Percentiles rank a stretch among this genome's conserved stretches.
Evolutionary conservation across 2,329 filamentous ascomycete species (phyloP).

Genomic region (Penicillium digitatum): DNA sequence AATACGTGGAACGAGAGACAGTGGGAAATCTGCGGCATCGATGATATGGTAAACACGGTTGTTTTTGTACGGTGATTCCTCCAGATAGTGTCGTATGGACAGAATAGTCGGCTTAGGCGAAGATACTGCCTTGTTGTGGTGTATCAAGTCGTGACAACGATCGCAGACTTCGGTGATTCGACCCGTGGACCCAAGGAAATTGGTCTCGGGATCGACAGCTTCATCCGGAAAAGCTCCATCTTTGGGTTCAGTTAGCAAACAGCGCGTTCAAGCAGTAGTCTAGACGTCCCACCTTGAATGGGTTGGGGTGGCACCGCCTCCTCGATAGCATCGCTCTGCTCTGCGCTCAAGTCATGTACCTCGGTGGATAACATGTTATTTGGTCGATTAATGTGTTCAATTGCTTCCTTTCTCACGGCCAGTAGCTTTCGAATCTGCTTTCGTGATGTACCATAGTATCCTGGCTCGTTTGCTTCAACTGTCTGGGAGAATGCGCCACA

Average conservation of each 20-base stretch:
- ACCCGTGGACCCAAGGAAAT: constrained; percentile 17
- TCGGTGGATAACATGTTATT: constrained; percentile 18
- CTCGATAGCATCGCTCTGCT: neutral
- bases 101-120: constrained; percentile 79
- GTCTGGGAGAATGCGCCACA: constrained; percentile 61
- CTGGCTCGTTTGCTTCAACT: constrained; percentile 51
- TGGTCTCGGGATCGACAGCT: constrained; percentile 16
- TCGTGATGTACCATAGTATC: constrained; percentile 53
- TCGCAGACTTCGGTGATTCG: constrained; percentile 59
- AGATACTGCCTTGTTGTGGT: constrained; percentile 67
- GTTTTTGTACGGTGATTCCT: constrained; percentile 80
- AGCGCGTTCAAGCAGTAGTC: neutral
- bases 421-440: constrained; percentile 45
- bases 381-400: constrained; percentile 3
- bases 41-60: constrained; percentile 96
- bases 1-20: constrained; percentile 80
- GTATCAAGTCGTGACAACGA: constrained; percentile 75
- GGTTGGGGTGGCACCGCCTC: constrained; percentile 12
- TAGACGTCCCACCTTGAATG: constrained; percentile 10
- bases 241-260: constrained; percentile 11
- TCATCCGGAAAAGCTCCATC: constrained; percentile 23
- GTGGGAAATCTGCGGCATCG: constrained; percentile 93
- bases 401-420: constrained; percentile 17
- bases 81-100: constrained; percentile 76
- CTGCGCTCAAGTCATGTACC: neutral